Conservation (phyloP, 2,329 filamentous ascomycete species). For the Talaromyces sp. region DNA sequence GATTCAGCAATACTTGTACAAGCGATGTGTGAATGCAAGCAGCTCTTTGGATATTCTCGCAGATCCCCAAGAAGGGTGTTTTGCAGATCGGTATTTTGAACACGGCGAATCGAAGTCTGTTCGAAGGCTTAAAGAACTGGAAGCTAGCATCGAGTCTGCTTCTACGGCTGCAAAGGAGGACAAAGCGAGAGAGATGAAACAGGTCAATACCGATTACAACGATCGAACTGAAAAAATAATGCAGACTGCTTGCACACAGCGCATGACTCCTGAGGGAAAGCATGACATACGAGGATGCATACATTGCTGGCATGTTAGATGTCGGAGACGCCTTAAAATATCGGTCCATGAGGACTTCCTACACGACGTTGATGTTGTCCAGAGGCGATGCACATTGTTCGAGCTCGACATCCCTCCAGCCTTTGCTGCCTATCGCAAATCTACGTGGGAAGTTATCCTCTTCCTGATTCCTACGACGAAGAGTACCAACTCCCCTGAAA, state of each 20-base stretch:
- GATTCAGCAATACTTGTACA: slow-evolving; percentile 51
- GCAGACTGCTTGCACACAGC: slow-evolving; percentile 30
- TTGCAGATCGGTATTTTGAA: slow-evolving; percentile 49
- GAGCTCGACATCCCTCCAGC: slow-evolving; percentile 48
- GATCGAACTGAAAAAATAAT: slow-evolving; percentile 35
- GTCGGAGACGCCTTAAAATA: slow-evolving; percentile 43
- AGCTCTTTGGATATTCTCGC: slow-evolving; percentile 47
- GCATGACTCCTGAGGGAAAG: slow-evolving; percentile 23
- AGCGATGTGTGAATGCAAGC: slow-evolving; percentile 30
- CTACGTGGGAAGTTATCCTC: slow-evolving; percentile 49
- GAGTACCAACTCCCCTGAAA: neutral
- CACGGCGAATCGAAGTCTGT: neutral
- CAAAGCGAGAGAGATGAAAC: slow-evolving; percentile 25
- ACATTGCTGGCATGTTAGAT: slow-evolving; percentile 42
- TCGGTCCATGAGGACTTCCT: slow-evolving; percentile 50
- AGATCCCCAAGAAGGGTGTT: slow-evolving; percentile 40
- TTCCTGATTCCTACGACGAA: slow-evolving; percentile 25
- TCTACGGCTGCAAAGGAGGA: neutral
- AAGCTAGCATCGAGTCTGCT: neutral
- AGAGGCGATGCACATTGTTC: slow-evolving; percentile 38
- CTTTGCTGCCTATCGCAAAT: slow-evolving; percentile 51
- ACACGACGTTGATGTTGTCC: slow-evolving; percentile 34
- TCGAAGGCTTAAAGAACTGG: neutral
- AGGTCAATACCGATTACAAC: slow-evolving; percentile 35
- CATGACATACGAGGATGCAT: slow-evolving; percentile 40